Evolutionary conservation across 1,284 basidiomycete species (phyloP), one percentile per base, ranked within the genome.

Genomic region (Lignosus rhinocerotis): DNA sequence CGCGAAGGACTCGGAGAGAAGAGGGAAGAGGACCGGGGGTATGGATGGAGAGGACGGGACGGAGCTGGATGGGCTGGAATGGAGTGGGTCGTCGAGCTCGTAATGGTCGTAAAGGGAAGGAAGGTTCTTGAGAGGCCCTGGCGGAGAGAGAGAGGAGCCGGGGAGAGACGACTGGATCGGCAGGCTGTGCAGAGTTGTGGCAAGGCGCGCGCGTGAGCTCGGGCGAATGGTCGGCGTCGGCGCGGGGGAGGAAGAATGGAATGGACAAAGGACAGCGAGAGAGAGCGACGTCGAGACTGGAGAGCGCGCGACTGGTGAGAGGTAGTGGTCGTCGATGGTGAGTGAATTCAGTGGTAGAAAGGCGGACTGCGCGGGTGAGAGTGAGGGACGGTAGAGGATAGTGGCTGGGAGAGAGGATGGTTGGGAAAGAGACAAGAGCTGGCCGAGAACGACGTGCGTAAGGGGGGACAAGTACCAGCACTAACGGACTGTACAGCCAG

Each of bases 11-110:
- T n/a, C n/a, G n/a, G n/a, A n/a, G n/a, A 32, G 21, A 25, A 17
- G 36, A 17, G 12, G 36, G 17, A 32, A 34, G 32, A 38, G 19
- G 12, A 21, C 14, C 21, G 16, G 36, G 45, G 12, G 41, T 25
- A 33, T 34, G 49, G 34, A 16, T 17, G n/a, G 45, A 32, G 41
- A 45, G 14, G 57, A 30, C 44, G 52, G 31, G 48, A 48, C 43
- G 58, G 51, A 39, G 53, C 33, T 16, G 42, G 39, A 17, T 25
- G 33, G 19, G 16, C n/a, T 50, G 60, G 50, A 59, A 60, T 54
- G 63, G 58, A 56, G 55, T 17, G 58, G 53, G 57, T 42, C 49
- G 59, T 59, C 48, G 62, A 54, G 60, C 48, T 59, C 60, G 60
- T 63, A 58, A 59, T 34, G 42, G 38, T 51, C 50, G 39, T 53